Evolutionary conservation across 805 yeast genomes (phyloP), one percentile per base, ranked within the genome.

Genomic region (Komagataella populi): DNA sequence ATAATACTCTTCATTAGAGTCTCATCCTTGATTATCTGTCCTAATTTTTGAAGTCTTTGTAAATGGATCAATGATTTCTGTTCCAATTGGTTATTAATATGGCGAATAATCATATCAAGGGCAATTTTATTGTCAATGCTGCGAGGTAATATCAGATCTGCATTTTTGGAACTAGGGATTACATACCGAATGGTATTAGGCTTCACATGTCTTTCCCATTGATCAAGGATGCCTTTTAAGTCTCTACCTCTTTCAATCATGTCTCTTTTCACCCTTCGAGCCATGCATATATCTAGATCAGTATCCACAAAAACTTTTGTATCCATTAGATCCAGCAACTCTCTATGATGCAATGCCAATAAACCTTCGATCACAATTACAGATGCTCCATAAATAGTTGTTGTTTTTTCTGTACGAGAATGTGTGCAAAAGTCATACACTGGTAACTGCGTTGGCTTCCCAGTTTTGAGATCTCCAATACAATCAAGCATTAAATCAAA

Each of bases 281-380:
- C 90, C 58, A 93, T 72, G 65, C 99, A 93, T 14, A 91, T 78
- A 62, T 93, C 99, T 57, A 89, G 71, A 60, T 90, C 98, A 2
- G 97, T 93, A 58, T 91, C 97, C 3, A 93, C 97, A 63, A 81
- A 93, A 17, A 91, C 78, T 65, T 86, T 91, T 53, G 88, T 72
- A 60, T 91, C 95, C 84, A 90, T 84, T 60, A 89, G 60, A 10
- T 77, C 83, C 51, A 84, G 66, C 16, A 93, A 66, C 46, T 89
- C 74, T 48, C 74, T 72, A 62, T 84, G 88, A 55, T 83, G 80
- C 47, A 93, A 66, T 0, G 96, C 88, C 62, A 86, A 87, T 3
- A 93, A 81, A 1, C 99, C 99, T 65, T 93, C 99, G 44, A 93
- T 70, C 5, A 93, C 84, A 50, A 93, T 85, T 18, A 93, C 95